phyloP scores from a whole-genome alignment of 2,329 filamentous ascomycete genomes.

The Corinectria fuckeliana region DNA sequence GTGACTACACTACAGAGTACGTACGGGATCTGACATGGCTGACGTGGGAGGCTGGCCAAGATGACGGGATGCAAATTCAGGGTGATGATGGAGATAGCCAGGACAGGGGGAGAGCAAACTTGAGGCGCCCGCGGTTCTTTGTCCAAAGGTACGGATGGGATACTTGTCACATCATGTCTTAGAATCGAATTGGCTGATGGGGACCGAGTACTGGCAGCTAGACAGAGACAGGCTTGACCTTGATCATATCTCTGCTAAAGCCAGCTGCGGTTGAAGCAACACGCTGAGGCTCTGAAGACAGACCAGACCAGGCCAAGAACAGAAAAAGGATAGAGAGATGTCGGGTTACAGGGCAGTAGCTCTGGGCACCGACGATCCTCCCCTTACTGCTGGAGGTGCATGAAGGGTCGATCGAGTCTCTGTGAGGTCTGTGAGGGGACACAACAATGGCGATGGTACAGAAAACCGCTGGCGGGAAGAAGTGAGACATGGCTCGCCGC shows the following conservation, averaged over 20 bases:
- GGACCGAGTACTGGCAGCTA: conserved; percentile 21
- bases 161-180: conserved; percentile 6
- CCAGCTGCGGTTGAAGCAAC: neutral
- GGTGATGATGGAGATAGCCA: conserved; percentile 15
- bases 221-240: conserved; percentile 6
- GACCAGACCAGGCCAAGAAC: neutral
- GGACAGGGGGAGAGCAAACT: conserved; percentile 22
- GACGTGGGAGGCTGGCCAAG: conserved; percentile 27
- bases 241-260: conserved; percentile 5
- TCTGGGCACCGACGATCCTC: conserved; percentile 7
- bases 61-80: conserved; percentile 15
- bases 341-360: conserved; percentile 6
- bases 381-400: conserved; percentile 19
- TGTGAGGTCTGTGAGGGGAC: conserved; percentile 31
- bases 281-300: neutral
- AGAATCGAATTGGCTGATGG: conserved; percentile 22
- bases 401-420: conserved; percentile 30
- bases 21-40: conserved; percentile 12
- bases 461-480: conserved; percentile 28
- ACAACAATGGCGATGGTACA: conserved; percentile 19
- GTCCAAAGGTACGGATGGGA: neutral
- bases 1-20: neutral
- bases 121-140: conserved; percentile 4
- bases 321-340: neutral
- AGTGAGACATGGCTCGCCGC: conserved; percentile 37